Evolutionary conservation across 2,329 filamentous ascomycete genomes (phyloP).

Genomic region (Cryphonectria naterciae): DNA sequence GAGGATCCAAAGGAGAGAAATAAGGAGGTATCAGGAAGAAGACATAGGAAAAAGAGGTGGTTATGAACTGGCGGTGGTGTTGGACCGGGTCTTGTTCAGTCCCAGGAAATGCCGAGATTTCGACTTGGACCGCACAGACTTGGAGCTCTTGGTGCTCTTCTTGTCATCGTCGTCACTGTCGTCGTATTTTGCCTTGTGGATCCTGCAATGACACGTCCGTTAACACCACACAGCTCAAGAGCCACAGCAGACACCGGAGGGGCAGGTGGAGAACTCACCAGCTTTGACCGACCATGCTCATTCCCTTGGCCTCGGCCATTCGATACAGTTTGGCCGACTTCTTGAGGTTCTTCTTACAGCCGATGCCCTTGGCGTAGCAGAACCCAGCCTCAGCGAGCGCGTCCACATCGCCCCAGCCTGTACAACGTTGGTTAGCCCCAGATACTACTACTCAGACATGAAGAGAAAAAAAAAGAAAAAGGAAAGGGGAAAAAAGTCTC

Average conservation of each 20-base stretch:
- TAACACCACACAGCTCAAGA: conserved; percentile 24
- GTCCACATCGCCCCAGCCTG: conserved; percentile 91
- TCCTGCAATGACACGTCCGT: conserved; percentile 60
- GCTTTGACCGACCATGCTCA: conserved; percentile 97
- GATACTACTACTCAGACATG: conserved; percentile 32
- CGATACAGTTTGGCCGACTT: conserved; percentile 92
- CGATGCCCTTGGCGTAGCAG: conserved; percentile 91
- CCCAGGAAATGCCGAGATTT: conserved; percentile 76
- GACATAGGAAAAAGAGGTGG: background rate
- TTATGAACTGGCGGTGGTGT: conserved; percentile 30
- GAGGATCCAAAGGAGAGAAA: conserved; percentile 1
- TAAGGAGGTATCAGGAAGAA: conserved; percentile 1
- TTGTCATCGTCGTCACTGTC: conserved; percentile 58
- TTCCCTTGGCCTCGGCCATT: conserved; percentile 86
- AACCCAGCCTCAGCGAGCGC: conserved; percentile 93
- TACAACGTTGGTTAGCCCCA: conserved; percentile 28
- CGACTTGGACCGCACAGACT: conserved; percentile 68
- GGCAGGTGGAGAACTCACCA: conserved; percentile 70
- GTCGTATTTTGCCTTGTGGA: conserved; percentile 93
- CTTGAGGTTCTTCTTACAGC: conserved; percentile 94
- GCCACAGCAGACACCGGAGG: background rate
- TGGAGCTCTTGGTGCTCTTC: conserved; percentile 54
- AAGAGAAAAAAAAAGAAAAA: background rate
- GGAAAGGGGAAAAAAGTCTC: background rate
- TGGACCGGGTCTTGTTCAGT: conserved; percentile 37